Evolutionary conservation across 1,284 basidiomycete species (phyloP).

Genomic region (Pterula multifida): DNA sequence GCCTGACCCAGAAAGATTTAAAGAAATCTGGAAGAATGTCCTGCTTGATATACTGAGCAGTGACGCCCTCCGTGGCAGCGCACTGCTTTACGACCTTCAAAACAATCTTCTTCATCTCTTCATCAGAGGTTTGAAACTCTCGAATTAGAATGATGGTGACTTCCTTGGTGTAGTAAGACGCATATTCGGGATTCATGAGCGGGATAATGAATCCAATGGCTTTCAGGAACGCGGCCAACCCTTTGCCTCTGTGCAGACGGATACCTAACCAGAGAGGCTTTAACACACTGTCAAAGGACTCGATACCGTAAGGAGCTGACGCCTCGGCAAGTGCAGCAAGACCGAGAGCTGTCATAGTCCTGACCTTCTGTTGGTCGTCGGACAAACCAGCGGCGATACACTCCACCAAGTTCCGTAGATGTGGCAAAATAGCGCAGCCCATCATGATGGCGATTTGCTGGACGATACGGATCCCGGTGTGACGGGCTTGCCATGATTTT

Average conservation of each 20-base stretch:
- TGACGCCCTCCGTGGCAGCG: constrained; percentile 94
- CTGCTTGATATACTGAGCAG: constrained; percentile 86
- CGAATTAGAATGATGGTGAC: constrained; percentile 96
- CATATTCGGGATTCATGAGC: constrained; percentile 98
- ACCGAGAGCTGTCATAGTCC: constrained; percentile 96
- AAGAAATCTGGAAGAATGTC: constrained; percentile 99
- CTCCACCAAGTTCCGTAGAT: constrained; percentile 92
- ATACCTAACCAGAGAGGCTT: constrained; percentile 99
- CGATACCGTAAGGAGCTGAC: constrained; percentile 97
- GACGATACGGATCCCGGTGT: constrained; percentile 98
- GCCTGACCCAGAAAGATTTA: constrained; percentile 96
- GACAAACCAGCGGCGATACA: constrained; percentile 93
- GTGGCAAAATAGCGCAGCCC: constrained; percentile 98
- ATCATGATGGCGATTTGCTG: constrained; percentile 99
- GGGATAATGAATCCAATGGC: constrained; percentile 99
- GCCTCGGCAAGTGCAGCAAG: constrained; percentile 97
- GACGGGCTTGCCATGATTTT: constrained; percentile 99
- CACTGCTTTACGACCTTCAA: constrained; percentile 99
- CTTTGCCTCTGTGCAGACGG: constrained; percentile 95
- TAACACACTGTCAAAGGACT: constrained; percentile 96
- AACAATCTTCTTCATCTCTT: constrained; percentile 99
- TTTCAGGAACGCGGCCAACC: constrained; percentile 95
- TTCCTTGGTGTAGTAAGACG: constrained; percentile 96
- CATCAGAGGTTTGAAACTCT: constrained; percentile 98
- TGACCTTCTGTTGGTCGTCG: constrained; percentile 98